Base-by-base conservation (phyloP, 305 asterid genomes). In the Fraxinus velutina region DNA sequence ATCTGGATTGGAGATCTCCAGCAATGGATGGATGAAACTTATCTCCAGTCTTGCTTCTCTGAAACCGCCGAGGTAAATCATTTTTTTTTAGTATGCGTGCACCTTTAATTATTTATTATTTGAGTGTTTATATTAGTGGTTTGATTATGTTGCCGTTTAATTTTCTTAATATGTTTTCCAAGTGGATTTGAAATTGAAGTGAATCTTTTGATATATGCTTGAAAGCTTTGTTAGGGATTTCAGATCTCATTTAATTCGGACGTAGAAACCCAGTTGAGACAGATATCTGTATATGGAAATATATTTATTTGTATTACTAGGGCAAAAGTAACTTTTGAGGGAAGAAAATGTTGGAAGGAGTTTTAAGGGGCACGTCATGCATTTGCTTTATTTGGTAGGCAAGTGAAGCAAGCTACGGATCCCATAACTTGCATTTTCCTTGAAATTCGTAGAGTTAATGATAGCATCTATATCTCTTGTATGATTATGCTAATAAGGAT, bases 1-100 rank as follows among this genome's bases (percentile, higher is more conserved):
- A 87, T 96, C 88, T 96, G 99, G 99, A 96, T 96, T 84, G 99
- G 98, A 66, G 99, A 96, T 92, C 98, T 96, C 73, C 98, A 90
- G 88, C 98, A 87, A 62, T 96, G 99, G 99, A 96, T 96, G 99
- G 97, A 93, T 79, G 99, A 95, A 77, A 75, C 79, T 36, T 95
- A 95, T 87, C 92, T 95, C 10, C 97, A 91, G 74, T 85, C 95
- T 2, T 93, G 97, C 86, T 96, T 96, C 83, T 83, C 94, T 44
- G 92, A 88, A 47, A 52, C 92, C 24, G 96, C 92, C 44, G 99
- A 93, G 98, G 99, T 94, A 84, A 60, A 0, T 34, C 1, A 6
- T 36, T 37, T 39, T 39, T 37, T 13, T 24, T 24, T 13, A 22
- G 42, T 32, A 62, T 50, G 0, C 24, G 7, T 17, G 33, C 50